Percentiles rank a stretch among this genome's conserved stretches.
phyloP scores from a whole-genome alignment of 75 land plant genomes.

The Cryptomeria japonica region DNA sequence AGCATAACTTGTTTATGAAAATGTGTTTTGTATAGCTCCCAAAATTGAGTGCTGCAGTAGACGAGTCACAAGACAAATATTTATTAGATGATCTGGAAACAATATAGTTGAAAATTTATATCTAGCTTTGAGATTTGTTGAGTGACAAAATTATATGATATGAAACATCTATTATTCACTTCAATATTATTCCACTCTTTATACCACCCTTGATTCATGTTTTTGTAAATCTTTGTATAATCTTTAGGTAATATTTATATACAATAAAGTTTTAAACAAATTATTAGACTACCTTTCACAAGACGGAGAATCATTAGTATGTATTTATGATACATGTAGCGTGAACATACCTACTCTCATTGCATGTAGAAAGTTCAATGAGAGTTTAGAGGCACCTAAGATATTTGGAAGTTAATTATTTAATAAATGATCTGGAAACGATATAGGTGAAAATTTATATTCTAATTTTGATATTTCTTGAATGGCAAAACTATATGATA shows the following conservation, averaged over 20 bases:
- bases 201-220: neutral
- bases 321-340: neutral
- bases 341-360: neutral
- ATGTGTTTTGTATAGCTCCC: conserved; percentile 15
- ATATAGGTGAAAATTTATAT: neutral
- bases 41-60: conserved; percentile 5
- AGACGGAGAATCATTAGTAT: neutral
- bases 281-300: neutral
- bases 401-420: neutral
- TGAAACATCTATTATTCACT: neutral
- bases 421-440: neutral
- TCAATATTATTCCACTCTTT: neutral
- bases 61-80: neutral
- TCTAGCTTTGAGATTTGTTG: neutral
- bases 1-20: conserved; percentile 13
- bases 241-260: neutral
- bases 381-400: too few species aligned
- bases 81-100: neutral
- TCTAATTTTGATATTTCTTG: neutral
- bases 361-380: neutral
- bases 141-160: neutral
- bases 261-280: neutral
- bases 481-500: neutral
- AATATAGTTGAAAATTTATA: neutral
- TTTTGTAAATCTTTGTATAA: neutral